Evolutionary conservation across 805 yeast genomes (phyloP), one percentile per base, ranked within the genome.

Genomic region (Candida railenensis): DNA sequence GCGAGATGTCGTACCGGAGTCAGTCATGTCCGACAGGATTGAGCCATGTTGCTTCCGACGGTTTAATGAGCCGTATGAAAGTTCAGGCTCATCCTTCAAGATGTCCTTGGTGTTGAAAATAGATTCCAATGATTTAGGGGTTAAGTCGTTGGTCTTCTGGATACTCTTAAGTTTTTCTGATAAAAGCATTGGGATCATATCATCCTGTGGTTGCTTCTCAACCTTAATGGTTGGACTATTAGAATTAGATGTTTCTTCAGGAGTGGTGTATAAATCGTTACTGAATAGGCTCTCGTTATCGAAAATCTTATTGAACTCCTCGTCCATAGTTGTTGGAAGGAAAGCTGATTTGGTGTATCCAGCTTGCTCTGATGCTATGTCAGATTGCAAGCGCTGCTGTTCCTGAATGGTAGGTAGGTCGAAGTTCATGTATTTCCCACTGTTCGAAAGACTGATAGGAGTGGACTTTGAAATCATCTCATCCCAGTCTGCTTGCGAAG

Each of bases 31-130:
- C 21, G 40, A 28, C 42, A 7, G 28, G 25, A 37, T 18, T 15
- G 25, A 37, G 38, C 22, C 16, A 7, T 9, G 12, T n/a, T 34
- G 19, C 38, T 34, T 34, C 38, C 16, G n/a, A 15, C 38, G 38
- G 36, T 5, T 14, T 33, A 15, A 14, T 34, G 38, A 18, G 5
- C 18, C 16, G 21, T 34, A 34, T 7, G 11, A 5, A 15, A 15
- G 7, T 8, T 11, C 9, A 5, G 37, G 19, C n/a, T 51, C 56
- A 37, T 53, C 55, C 41, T 56, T 59, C 37, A 63, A 54, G 25
- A 62, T 58, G 33, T 59, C 67, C 34, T 58, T 60, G 22, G 67
- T 62, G 46, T 62, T 57, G 48, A 63, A 63, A n/a, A 63, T 53
- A 8, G 58, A 46, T 45, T 63, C 67, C 37, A 63, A 51, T 2